Evolutionary conservation across 176 grass and related monocot genomes (phyloP).

Genomic region (Sorghum bicolor): DNA sequence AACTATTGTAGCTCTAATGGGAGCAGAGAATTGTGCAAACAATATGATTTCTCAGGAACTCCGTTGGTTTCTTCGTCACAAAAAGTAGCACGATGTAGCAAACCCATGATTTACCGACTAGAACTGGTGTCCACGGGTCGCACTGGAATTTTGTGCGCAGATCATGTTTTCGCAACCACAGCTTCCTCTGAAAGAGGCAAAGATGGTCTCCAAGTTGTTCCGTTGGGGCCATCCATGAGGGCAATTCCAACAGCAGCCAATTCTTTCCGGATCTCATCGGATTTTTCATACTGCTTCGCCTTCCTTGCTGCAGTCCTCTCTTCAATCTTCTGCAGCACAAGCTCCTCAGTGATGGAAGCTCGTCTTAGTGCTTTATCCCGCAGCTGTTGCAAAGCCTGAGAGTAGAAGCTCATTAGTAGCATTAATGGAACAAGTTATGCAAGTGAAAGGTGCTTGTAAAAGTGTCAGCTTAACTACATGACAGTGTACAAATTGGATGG

Average conservation of each 20-base stretch:
- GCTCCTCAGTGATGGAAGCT: slow-evolving; percentile 57
- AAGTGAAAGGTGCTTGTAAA: neutral
- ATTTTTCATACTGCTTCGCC: slow-evolving; percentile 65
- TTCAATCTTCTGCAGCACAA: slow-evolving; percentile 71
- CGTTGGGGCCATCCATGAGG: slow-evolving; percentile 71
- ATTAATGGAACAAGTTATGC: neutral
- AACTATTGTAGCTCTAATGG: neutral
- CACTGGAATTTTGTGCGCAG: neutral
- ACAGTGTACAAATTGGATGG: neutral
- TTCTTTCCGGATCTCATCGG: slow-evolving; percentile 77
- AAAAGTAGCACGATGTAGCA: neutral
- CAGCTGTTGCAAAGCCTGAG: slow-evolving; percentile 66
- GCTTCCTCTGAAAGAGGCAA: slow-evolving; percentile 42
- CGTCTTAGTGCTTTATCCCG: slow-evolving; percentile 65
- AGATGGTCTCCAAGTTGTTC: slow-evolving; percentile 75
- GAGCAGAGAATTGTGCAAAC: neutral
- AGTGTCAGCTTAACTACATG: neutral
- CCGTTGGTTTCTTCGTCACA: neutral
- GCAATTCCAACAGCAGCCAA: slow-evolving; percentile 62
- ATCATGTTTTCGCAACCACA: slow-evolving; percentile 24
- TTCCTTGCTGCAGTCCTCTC: slow-evolving; percentile 73
- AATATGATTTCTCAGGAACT: neutral
- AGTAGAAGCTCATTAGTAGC: slow-evolving; percentile 5
- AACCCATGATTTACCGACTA: neutral
- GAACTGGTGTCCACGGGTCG: neutral